phyloP scores from a whole-genome alignment of 2,329 filamentous ascomycete species.

The Phaeophleospora eucalypticola region DNA sequence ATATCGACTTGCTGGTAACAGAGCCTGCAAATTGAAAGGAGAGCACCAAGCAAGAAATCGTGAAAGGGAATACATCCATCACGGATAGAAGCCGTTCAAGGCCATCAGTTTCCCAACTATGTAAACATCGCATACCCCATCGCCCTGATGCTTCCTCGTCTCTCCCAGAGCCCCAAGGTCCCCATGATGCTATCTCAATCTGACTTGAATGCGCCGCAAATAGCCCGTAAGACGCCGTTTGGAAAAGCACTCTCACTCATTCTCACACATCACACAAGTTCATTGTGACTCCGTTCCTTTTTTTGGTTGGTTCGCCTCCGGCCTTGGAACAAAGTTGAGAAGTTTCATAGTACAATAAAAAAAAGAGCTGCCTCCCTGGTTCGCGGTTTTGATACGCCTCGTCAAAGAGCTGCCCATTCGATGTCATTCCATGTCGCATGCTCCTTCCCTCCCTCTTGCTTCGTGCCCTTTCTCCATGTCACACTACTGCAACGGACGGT shows the following conservation, averaged over 20 bases:
- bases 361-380: background rate
- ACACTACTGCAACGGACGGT: background rate
- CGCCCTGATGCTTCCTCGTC: background rate
- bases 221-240: too few species aligned
- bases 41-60: too few species aligned
- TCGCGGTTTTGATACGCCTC: background rate
- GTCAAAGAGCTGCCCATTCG: background rate
- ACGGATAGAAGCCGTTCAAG: background rate
- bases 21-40: too few species aligned
- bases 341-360: background rate
- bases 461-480: background rate
- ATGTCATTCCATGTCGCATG: background rate
- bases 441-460: background rate
- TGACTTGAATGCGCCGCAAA: too few species aligned
- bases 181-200: conserved; percentile 4
- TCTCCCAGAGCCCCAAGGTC: too few species aligned
- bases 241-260: background rate
- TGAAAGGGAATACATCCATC: background rate
- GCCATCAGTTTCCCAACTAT: background rate
- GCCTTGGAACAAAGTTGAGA: background rate
- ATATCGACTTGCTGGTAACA: too few species aligned
- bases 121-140: conserved; percentile 1
- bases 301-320: background rate
- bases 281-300: background rate
- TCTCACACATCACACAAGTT: background rate